Conservation (phyloP, 257 asterid species). For the Solanum raphanifolium region DNA sequence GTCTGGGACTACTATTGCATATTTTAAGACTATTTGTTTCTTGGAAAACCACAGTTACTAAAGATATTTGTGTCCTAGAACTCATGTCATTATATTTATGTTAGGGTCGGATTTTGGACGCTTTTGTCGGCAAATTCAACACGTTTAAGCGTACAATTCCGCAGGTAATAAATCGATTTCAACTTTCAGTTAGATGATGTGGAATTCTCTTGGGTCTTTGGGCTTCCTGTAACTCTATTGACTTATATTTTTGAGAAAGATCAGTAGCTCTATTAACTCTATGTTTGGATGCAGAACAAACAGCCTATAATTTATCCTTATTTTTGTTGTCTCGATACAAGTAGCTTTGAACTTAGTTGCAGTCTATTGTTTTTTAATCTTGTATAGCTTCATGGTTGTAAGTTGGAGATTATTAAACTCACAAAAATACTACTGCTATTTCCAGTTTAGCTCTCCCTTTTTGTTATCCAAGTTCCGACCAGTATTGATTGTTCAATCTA, state of each 20-base stretch:
- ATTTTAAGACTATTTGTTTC: neutral
- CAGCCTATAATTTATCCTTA: neutral
- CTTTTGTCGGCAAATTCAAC: slow-evolving; percentile 96
- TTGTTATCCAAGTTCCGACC: neutral
- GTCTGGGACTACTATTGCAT: slow-evolving; percentile 22
- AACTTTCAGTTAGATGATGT: neutral
- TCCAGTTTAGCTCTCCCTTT: neutral
- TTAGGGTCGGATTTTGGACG: slow-evolving; percentile 97
- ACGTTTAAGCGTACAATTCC: slow-evolving; percentile 96
- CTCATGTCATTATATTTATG: slow-evolving; percentile 4
- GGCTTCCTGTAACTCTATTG: neutral
- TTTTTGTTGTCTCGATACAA: neutral
- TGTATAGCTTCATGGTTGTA: neutral
- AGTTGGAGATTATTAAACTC: neutral
- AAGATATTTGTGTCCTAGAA: neutral
- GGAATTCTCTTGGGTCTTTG: neutral
- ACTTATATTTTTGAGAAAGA: neutral
- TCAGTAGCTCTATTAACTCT: neutral
- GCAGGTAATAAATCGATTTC: slow-evolving; percentile 46
- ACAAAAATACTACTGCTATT: neutral
- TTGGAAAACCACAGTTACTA: neutral
- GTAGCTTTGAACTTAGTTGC: neutral
- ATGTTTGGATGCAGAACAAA: neutral
- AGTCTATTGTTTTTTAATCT: neutral
- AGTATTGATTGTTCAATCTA: neutral